These are phyloP conservation scores for Komagataella pastoris DNA, from an alignment of 805 yeast genomes.

Conservation along the genomic window DNA sequence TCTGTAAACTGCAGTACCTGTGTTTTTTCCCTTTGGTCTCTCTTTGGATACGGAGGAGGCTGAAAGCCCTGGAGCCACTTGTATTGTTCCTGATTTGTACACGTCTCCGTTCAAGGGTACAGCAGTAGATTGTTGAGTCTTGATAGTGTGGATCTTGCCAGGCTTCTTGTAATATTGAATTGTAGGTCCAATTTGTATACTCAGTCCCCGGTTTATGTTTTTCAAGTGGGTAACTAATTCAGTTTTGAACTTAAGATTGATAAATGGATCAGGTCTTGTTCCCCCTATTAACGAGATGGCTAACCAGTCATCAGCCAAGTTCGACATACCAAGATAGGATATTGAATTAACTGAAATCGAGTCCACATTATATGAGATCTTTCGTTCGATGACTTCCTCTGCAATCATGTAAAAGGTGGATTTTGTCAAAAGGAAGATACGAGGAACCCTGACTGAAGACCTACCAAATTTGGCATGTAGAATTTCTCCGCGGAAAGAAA, in stretches of 20 bases:
- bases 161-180: constrained; percentile 85
- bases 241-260: constrained; percentile 78
- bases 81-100: constrained; percentile 82
- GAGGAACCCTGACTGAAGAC: constrained; percentile 66
- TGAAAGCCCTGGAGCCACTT: constrained; percentile 70
- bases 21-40: constrained; percentile 46
- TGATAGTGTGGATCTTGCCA: constrained; percentile 63
- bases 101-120: constrained; percentile 57
- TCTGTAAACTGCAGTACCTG: constrained; percentile 1
- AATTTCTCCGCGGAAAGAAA: constrained; percentile 73
- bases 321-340: constrained; percentile 52
- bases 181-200: constrained; percentile 54
- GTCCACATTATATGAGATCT: constrained; percentile 47
- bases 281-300: constrained; percentile 48
- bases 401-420: constrained; percentile 55
- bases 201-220: constrained; percentile 40
- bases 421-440: constrained; percentile 59
- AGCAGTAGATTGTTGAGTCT: constrained; percentile 46
- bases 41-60: constrained; percentile 56
- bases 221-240: constrained; percentile 71
- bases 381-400: constrained; percentile 49
- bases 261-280: constrained; percentile 61
- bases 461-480: constrained; percentile 83
- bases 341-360: constrained; percentile 48
- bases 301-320: constrained; percentile 85